Base-by-base conservation (phyloP, 495 filamentous ascomycete species). In the Lichenothelia convexa region DNA sequence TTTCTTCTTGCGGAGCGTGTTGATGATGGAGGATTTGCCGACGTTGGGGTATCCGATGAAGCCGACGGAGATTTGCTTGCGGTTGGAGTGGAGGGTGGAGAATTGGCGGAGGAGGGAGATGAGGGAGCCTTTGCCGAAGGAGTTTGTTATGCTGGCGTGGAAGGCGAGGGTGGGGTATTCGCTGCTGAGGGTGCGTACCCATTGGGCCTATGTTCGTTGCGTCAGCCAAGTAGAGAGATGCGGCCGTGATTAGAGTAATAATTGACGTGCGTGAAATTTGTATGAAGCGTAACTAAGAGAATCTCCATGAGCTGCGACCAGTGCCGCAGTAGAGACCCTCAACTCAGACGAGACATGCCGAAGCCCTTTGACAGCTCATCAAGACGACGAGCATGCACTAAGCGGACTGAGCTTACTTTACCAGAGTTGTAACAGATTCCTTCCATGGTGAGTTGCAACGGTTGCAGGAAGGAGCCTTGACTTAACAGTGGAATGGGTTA, bases 231-330 rank as follows among this genome's bases (percentile, higher is more conserved):
- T n/a, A n/a, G n/a, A n/a, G n/a, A n/a, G n/a, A n/a, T n/a, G n/a
- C n/a, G n/a, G n/a, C n/a, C n/a, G n/a, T n/a, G n/a, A n/a, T n/a
- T n/a, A n/a, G n/a, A n/a, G n/a, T n/a, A n/a, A n/a, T n/a, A n/a
- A n/a, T n/a, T 5, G 17, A 29, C 7, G 15, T 11, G 22, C 16
- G 8, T 6, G 3, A 19, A 38, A 44, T 46, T 80, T 97, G 87
- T 97, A 71, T 91, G 86, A 78, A 76, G 79, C 83, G 77, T 80
- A 77, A 93, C 87, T 97, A 95, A 91, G 89, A 93, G 78, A 61
- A 71, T 68, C 67, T 65, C 75, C 72, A 87, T 63, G 39, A 51
- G 51, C 53, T 47, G 56, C 57, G 54, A 44, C 55, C 16, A 38
- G 33, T 53, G 38, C 58, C 43, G 55, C 60, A 57, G 61, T 49